Evolutionary conservation across 768 basidiomycete genomes (phyloP).

Genomic region (Xerocomellus chrysenteron): DNA sequence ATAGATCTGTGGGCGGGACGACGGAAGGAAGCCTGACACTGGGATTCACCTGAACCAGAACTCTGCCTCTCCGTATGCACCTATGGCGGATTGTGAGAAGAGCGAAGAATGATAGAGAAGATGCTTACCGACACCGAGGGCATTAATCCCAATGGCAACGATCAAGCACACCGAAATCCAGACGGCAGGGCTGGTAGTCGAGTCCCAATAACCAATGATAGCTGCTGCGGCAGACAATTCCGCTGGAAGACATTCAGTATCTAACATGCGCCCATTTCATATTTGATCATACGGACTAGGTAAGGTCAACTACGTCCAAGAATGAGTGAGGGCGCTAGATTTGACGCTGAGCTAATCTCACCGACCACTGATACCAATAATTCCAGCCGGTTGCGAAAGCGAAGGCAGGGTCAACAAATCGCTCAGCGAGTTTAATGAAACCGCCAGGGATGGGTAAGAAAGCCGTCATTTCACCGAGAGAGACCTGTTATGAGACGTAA

Average conservation of each 20-base stretch:
- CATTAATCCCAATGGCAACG: conserved; percentile 2
- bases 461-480: conserved; percentile 2
- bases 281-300: not conserved
- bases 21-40: no score
- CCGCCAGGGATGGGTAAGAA: conserved; percentile 2
- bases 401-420: conserved; percentile 4
- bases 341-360: not conserved
- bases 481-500: not conserved
- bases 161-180: not conserved
- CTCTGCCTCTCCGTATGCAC: conserved; percentile 6
- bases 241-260: not conserved
- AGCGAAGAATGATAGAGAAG: not conserved
- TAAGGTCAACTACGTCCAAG: not conserved
- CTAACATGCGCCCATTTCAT: not conserved
- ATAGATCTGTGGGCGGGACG: not conserved
- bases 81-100: not conserved
- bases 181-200: not conserved
- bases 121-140: not conserved
- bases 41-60: conserved; percentile 4
- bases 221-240: not conserved
- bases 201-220: not conserved
- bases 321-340: not conserved
- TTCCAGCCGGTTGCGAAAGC: conserved; percentile 6
- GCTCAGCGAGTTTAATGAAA: conserved; percentile 5
- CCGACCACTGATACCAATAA: conserved; percentile 3